These are phyloP conservation scores for Noccaea bulbosa DNA, from an alignment of 345 rosid genomes.

Conservation along the genomic window DNA sequence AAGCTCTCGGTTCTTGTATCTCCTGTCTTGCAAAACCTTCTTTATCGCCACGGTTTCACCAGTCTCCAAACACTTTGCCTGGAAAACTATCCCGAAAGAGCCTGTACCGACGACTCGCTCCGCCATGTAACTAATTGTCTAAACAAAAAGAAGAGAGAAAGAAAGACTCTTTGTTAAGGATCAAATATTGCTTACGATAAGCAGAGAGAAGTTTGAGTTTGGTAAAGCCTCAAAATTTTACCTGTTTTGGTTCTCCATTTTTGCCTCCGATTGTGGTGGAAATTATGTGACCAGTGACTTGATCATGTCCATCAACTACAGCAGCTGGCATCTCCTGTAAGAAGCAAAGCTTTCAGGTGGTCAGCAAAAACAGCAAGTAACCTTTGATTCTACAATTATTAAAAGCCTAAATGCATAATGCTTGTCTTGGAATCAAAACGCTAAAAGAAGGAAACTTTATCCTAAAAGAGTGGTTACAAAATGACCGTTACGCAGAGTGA, in stretches of 20 bases:
- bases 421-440: constrained; percentile 28
- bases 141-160: constrained; percentile 2
- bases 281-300: constrained; percentile 86
- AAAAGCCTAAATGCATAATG: constrained; percentile 1
- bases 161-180: neutral
- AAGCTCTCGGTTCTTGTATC: constrained; percentile 88
- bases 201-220: neutral
- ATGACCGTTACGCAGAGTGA: constrained; percentile 37
- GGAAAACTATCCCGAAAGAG: constrained; percentile 85
- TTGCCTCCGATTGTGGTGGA: constrained; percentile 92
- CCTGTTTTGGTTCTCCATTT: constrained; percentile 93
- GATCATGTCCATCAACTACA: constrained; percentile 70
- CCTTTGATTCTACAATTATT: neutral
- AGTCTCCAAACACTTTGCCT: constrained; percentile 88
- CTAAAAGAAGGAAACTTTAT: constrained; percentile 31
- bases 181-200: constrained; percentile 1
- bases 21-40: constrained; percentile 79
- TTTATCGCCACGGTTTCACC: constrained; percentile 90
- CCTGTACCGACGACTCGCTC: constrained; percentile 91
- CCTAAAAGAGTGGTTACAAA: constrained; percentile 19
- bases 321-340: constrained; percentile 75
- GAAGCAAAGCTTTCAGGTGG: constrained; percentile 22
- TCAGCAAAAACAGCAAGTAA: constrained; percentile 12
- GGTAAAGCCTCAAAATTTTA: constrained; percentile 14
- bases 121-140: constrained; percentile 95